A percentile compares a stretch with the other conserved stretches of the same genome.
phyloP scores from a whole-genome alignment of 169 alveolate genomes.

The Toxoplasma gondii region DNA sequence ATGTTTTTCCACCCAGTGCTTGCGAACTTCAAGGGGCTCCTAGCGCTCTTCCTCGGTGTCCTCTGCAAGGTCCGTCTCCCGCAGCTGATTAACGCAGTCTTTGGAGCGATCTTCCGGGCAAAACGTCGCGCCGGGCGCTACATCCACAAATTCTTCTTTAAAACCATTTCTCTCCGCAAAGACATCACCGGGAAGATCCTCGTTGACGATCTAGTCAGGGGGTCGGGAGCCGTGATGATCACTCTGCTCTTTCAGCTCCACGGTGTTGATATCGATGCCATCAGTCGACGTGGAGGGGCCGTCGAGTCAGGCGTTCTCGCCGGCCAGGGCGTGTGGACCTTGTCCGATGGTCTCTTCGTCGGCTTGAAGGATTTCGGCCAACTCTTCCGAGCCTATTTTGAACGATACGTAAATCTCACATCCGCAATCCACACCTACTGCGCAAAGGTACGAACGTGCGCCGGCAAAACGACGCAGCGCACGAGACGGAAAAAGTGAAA shows the following conservation, averaged over 20 bases:
- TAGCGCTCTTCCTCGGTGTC: conserved; percentile 52
- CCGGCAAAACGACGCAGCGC: background rate
- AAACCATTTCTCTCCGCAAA: conserved; percentile 39
- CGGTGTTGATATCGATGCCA: conserved; percentile 47
- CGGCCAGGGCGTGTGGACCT: conserved; percentile 58
- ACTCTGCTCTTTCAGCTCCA: conserved; percentile 63
- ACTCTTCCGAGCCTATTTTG: conserved; percentile 29
- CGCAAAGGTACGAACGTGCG: background rate
- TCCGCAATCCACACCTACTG: background rate
- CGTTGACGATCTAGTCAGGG: conserved; percentile 50
- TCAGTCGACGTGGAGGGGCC: conserved; percentile 44
- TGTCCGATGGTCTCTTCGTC: conserved; percentile 59
- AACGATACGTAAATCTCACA: background rate
- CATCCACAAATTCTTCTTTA: conserved; percentile 9
- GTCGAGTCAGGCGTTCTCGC: conserved; percentile 55
- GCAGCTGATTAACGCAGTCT: conserved; percentile 2
- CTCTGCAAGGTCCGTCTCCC: conserved; percentile 55
- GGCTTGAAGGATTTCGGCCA: conserved; percentile 61
- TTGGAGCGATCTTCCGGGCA: conserved; percentile 32
- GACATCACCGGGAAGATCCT: conserved; percentile 51
- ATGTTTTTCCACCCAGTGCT: conserved; percentile 57
- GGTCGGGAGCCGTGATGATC: conserved; percentile 54
- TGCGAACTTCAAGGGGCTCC: conserved; percentile 56
- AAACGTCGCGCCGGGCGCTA: conserved; percentile 60
- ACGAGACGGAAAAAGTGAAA: no score